Base-by-base conservation (phyloP, 2,329 filamentous ascomycete genomes). In the Epichloe gansuensis region DNA sequence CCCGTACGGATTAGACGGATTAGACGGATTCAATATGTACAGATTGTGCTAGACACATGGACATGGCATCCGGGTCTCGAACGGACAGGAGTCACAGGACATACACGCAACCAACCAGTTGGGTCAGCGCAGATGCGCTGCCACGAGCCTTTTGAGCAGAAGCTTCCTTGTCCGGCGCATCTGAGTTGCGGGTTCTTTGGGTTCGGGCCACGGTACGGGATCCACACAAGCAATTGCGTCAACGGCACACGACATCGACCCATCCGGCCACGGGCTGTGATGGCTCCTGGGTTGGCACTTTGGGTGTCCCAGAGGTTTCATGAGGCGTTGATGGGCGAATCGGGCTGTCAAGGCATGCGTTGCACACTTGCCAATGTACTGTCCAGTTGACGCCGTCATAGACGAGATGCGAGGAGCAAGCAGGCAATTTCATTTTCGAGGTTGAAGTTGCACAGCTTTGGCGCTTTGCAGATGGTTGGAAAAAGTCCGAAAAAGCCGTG, bases 231-330 rank as follows among this genome's bases (percentile, higher is more conserved):
- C 34, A 49, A 12, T 49, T 17, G 47, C 35, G 36, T 38, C 47
- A 49, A 39, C 39, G 48, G 35, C 40, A 44, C 48, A 50, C 40
- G 40, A 43, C 34, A 42, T 43, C 40, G 40, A 50, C 40, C 25
- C 48, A 50, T 50, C 48, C 21, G 40, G 34, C 39, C 48, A 50
- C 13, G 48, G 48, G 48, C 25, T 50, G 39, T 31, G 13, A 38
- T n/a, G 17, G 47, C 21, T n/a, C 13, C 13, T 41, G 21, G 47
- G 2, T 21, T 21, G 2, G 17, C 17, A 21, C 17, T 21, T 31
- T 25, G 13, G 36, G 47, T n/a, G 3, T 17, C n/a, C 13, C 8
- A 35, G 27, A 12, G 47, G 13, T 17, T 9, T 31, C 13, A 17
- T 21, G 21, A 43, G 17, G n/a, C n/a, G 40, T 23, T 36, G 48